phyloP scores from a whole-genome alignment of 805 yeast species.

The Kuraishia floccosa region DNA sequence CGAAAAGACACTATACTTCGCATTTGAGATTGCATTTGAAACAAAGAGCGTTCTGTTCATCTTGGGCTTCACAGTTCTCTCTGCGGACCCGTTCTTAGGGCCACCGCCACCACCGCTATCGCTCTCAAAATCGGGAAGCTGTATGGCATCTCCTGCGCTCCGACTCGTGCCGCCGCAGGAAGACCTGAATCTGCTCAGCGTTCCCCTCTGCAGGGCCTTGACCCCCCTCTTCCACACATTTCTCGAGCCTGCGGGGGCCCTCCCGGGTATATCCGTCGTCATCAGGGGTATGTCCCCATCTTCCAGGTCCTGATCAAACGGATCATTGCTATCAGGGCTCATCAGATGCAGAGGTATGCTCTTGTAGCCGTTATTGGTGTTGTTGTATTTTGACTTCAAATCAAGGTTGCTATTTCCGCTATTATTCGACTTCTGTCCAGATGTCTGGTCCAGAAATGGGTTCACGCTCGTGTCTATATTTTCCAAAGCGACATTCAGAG shows the following conservation, averaged over 20 bases:
- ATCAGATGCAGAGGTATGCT: constrained; percentile 19
- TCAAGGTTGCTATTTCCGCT: constrained; percentile 17
- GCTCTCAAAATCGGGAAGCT: constrained; percentile 10
- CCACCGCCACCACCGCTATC: too few relatives aligned
- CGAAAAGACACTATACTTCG: constrained; percentile 82
- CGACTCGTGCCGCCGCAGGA: constrained; percentile 5
- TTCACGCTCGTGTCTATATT: constrained; percentile 28
- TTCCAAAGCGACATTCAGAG: constrained; percentile 56
- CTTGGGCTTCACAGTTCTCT: constrained; percentile 29
- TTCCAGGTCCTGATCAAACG: constrained; percentile 4
- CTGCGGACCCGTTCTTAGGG: constrained; percentile 7
- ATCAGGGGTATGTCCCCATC: constrained; percentile 14
- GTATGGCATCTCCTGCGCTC: constrained; percentile 14
- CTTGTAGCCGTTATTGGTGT: constrained; percentile 6
- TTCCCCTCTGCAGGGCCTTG: constrained; percentile 12
- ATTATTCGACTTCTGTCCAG: constrained; percentile 16
- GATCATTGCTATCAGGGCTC: constrained; percentile 4
- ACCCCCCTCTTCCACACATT: constrained; percentile 18
- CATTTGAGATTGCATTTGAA: constrained; percentile 82
- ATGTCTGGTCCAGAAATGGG: constrained; percentile 11
- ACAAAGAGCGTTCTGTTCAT: constrained; percentile 25
- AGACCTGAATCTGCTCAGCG: constrained; percentile 11
- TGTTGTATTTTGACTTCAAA: constrained; percentile 8
- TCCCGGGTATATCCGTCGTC: too few relatives aligned
- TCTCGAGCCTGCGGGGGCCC: constrained; percentile 4